phyloP scores from a whole-genome alignment of 2,329 filamentous ascomycete species.

The Myriosclerotinia duriaeana region DNA sequence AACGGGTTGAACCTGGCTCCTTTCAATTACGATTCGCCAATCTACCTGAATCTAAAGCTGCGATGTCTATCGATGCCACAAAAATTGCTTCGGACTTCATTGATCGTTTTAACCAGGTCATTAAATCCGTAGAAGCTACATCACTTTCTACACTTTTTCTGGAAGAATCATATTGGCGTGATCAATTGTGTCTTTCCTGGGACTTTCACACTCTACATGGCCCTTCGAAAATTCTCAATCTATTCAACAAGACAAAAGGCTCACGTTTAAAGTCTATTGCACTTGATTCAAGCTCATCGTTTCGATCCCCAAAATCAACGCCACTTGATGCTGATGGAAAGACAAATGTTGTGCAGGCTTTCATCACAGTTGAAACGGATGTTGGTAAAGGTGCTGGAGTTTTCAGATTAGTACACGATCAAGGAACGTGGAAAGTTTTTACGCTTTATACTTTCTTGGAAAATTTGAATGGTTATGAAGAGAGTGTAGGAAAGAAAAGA shows the following conservation, averaged over 20 bases:
- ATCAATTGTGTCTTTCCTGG: slow-evolving; percentile 58
- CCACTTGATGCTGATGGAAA: slow-evolving; percentile 48
- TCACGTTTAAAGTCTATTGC: slow-evolving; percentile 42
- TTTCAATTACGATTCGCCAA: slow-evolving; percentile 32
- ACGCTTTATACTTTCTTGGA: slow-evolving; percentile 61
- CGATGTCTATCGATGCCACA: slow-evolving; percentile 27
- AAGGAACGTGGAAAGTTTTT: slow-evolving; percentile 58
- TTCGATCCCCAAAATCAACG: slow-evolving; percentile 34
- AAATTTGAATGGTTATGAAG: slow-evolving; percentile 55
- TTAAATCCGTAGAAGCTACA: slow-evolving; percentile 43
- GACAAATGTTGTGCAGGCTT: slow-evolving; percentile 55
- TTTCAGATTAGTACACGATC: slow-evolving; percentile 47
- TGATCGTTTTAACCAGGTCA: slow-evolving; percentile 42
- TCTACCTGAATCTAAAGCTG: slow-evolving; percentile 25
- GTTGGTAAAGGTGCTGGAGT: slow-evolving; percentile 58
- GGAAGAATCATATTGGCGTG: slow-evolving; percentile 55
- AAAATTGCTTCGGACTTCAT: slow-evolving; percentile 28
- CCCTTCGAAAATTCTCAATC: slow-evolving; percentile 40
- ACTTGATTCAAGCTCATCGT: slow-evolving; percentile 37
- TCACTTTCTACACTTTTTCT: slow-evolving; percentile 45
- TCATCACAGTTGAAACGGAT: slow-evolving; percentile 53
- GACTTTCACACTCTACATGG: slow-evolving; percentile 54
- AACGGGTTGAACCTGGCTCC: slow-evolving; percentile 35
- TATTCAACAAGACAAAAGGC: slow-evolving; percentile 36
- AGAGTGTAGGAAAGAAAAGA: slow-evolving; percentile 49